Base-by-base conservation (phyloP, 192 early-diverging fungal species). In the Haplosporangium gracile region DNA sequence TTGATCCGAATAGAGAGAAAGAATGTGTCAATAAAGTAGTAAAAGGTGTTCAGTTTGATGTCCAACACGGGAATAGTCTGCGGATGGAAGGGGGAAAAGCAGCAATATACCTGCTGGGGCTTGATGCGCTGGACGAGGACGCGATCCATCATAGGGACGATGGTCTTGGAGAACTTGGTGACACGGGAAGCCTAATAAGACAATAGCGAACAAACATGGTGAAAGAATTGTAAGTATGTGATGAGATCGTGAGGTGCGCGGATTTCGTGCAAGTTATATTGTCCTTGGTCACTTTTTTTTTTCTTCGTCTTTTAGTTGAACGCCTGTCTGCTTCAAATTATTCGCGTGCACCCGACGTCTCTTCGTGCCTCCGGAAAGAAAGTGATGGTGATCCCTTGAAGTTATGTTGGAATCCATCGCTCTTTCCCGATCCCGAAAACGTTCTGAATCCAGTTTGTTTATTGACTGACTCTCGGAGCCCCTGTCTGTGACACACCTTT, bases 111-210 rank as follows among this genome's bases (percentile, higher is more conserved):
- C 92, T 96, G 93, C 70, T 92, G 91, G 55, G 98, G 95, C 93
- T 99, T 99, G 89, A 99, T 89, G 77, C 98, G 96, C 92, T 99
- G 95, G 78, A 99, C 93, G 53, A 99, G 95, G 72, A 99, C 97
- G 76, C 99, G 96, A 93, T 99, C 98, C 82, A 99, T 95, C 87
- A 99, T 95, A 72, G 99, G 99, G 73, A 99, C 92, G 87, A 99
- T 97, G 76, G 94, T 93, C 93, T 97, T 97, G 78, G 84, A 81
- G 79, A 86, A 86, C 84, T 81, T 86, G 55, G 84, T 76, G 32
- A 86, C 63, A 32, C 84, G 84, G 42, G 84, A 86, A 51, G 84
- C 84, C 84, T 86, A 81, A 22, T 26, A 29, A 65, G 13, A 15
- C 10, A 29, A 65, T 7, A 0, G 55, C 51, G 20, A 53, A 18